A percentile compares a stretch with the other conserved stretches of the same genome.
Conservation (phyloP, 768 basidiomycete genomes). For the Lactarius evosmus region DNA sequence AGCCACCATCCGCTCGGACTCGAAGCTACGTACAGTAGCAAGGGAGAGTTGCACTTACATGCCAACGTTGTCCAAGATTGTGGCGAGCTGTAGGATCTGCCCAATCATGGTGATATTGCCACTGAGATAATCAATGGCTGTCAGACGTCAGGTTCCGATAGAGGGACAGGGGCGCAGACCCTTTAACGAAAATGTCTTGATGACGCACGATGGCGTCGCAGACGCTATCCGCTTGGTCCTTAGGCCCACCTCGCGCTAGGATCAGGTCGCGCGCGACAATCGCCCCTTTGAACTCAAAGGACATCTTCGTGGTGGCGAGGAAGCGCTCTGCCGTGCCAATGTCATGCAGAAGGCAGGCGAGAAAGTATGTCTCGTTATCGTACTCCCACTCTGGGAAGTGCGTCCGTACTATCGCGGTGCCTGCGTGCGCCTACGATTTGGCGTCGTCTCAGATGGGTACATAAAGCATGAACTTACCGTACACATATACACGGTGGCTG, state of each 20-base stretch:
- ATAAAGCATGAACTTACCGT: constrained; percentile 36
- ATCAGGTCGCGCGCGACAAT: constrained; percentile 51
- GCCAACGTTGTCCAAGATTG: constrained; percentile 47
- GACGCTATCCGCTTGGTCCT: constrained; percentile 51
- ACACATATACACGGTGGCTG: constrained; percentile 48
- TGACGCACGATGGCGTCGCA: constrained; percentile 51
- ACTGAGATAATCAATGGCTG: constrained; percentile 29
- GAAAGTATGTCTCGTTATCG: constrained; percentile 49
- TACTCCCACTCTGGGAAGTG: constrained; percentile 50
- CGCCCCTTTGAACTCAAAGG: constrained; percentile 55
- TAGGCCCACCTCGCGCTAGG: constrained; percentile 40
- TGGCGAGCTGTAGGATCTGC: constrained; percentile 49
- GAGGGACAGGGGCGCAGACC: constrained; percentile 31
- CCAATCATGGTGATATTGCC: constrained; percentile 52
- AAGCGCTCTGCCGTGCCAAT: constrained; percentile 49
- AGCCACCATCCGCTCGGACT: neutral
- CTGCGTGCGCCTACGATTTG: constrained; percentile 31
- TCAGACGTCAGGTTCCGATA: neutral
- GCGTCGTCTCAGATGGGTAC: too few species aligned
- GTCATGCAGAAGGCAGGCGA: constrained; percentile 51
- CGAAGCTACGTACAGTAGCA: constrained; percentile 1
- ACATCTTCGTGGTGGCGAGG: constrained; percentile 51
- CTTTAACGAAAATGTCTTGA: constrained; percentile 46
- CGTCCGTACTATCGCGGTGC: constrained; percentile 44
- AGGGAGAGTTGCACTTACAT: constrained; percentile 34